Evolutionary conservation across 768 basidiomycete genomes (phyloP), one percentile per base, ranked within the genome.

Genomic region (Lactarius psammicola): DNA sequence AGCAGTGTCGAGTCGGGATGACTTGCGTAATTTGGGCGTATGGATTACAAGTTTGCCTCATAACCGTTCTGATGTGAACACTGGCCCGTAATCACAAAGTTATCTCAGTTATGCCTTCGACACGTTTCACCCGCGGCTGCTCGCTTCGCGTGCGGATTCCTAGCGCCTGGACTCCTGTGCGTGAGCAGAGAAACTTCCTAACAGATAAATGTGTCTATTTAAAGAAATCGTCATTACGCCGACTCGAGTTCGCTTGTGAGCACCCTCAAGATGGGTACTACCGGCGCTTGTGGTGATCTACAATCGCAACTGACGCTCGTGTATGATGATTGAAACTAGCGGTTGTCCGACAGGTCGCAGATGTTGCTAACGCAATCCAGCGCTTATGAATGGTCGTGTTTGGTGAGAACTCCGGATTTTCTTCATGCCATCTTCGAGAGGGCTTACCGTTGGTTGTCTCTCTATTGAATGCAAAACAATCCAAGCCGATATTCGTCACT

Each of bases 11-110:
- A 49, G 28, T 64, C 60, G 36, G 56, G 30, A 49, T 61, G 62
- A 33, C 38, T 58, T 66, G 49, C 56, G 65, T 66, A 57, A 66
- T 66, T n/a, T 40, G 36, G 30, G 49, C 55, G 55, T 49, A 51
- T 61, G 26, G 23, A 57, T 56, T 65, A 60, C 64, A 30, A 65
- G 59, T 17, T 56, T 40, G 34, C 51, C 42, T 49, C 42, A 17
- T 46, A 65, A 40, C 26, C 60, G 44, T 61, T 62, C 60, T 51
- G 65, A 62, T 61, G 10, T 46, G 23, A 55, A 40, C 18, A 4
- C 31, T 10, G 46, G 56, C 30, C 46, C 28, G 55, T 42, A 56
- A 56, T 44, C 18, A 40, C 54, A 30, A 49, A 23, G 49, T 42
- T 51, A 38, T 42, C 26, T 3, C 36, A 42, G 30, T 11, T 34